Evolutionary conservation across 805 yeast genomes (phyloP).

Genomic region (Candida nitratophila): DNA sequence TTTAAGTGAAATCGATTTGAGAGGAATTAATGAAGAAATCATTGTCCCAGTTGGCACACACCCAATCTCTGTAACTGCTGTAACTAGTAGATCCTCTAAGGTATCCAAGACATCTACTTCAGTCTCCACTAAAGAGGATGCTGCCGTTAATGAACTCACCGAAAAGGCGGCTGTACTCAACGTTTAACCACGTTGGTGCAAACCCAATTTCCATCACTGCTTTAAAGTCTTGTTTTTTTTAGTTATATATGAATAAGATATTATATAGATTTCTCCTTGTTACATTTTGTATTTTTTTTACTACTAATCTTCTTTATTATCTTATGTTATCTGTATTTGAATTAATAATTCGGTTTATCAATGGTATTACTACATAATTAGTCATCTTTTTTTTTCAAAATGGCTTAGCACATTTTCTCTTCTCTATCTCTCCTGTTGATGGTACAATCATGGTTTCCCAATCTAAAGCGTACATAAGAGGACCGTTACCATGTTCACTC

Average conservation of each 20-base stretch:
- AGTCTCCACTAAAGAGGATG: not conserved
- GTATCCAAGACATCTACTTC: not conserved
- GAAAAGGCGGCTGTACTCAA: not conserved
- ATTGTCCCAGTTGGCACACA: constrained; percentile 26
- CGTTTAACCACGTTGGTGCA: not conserved
- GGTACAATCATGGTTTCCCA: constrained; percentile 94
- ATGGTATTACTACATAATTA: too few relatives aligned
- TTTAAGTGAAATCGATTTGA: constrained; percentile 72
- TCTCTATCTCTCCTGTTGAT: constrained; percentile 64
- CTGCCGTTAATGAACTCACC: not conserved
- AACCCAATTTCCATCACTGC: too few relatives aligned
- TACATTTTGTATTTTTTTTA: too few relatives aligned
- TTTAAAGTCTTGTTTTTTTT: too few relatives aligned
- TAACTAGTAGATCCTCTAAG: not conserved
- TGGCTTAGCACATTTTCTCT: constrained; percentile 90
- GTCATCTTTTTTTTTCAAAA: constrained; percentile 27
- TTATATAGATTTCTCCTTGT: too few relatives aligned
- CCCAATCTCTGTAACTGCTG: constrained; percentile 8
- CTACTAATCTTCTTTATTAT: too few relatives aligned
- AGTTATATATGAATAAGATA: too few relatives aligned
- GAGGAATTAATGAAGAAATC: constrained; percentile 31
- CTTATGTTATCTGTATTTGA: too few relatives aligned
- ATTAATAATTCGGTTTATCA: too few relatives aligned
- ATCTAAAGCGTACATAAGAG: constrained; percentile 79
- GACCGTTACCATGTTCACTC: constrained; percentile 61